Evolutionary conservation across 2,329 filamentous ascomycete species (phyloP).

Genomic region (Aspergillus unguis): DNA sequence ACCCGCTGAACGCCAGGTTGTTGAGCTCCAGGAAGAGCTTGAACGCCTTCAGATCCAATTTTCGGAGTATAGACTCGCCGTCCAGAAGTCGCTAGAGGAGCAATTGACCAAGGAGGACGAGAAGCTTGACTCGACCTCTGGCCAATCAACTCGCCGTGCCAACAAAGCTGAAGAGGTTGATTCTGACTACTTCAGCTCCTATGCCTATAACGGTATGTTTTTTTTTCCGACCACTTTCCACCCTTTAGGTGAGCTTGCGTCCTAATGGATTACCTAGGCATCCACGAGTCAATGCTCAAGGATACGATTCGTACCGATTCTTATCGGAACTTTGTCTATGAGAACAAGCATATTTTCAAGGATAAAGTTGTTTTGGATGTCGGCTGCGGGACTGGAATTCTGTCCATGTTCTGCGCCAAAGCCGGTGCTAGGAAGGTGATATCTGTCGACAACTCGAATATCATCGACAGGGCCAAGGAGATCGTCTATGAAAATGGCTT

Average conservation of each 20-base stretch:
- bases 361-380: constrained; percentile 88
- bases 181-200: constrained; percentile 62
- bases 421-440: constrained; percentile 83
- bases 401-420: constrained; percentile 91
- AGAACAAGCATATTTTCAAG: constrained; percentile 80
- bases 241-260: neutral
- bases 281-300: constrained; percentile 95
- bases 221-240: neutral
- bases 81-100: constrained; percentile 64
- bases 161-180: constrained; percentile 51
- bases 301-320: constrained; percentile 83
- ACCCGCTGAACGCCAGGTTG: constrained; percentile 48
- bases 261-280: constrained; percentile 53
- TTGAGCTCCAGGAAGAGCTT: constrained; percentile 61
- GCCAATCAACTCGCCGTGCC: constrained; percentile 26
- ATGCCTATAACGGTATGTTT: constrained; percentile 63
- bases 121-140: constrained; percentile 22
- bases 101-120: constrained; percentile 60
- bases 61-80: constrained; percentile 61
- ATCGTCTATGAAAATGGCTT: constrained; percentile 81
- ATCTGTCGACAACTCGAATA: constrained; percentile 87
- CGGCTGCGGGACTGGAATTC: constrained; percentile 78
- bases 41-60: constrained; percentile 60
- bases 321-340: constrained; percentile 93
- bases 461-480: constrained; percentile 80